Percentiles rank a stretch among this genome's conserved stretches.
These are phyloP conservation scores for Suillus occidentalis DNA, from an alignment of 768 basidiomycete genomes.

Conservation along the genomic window DNA sequence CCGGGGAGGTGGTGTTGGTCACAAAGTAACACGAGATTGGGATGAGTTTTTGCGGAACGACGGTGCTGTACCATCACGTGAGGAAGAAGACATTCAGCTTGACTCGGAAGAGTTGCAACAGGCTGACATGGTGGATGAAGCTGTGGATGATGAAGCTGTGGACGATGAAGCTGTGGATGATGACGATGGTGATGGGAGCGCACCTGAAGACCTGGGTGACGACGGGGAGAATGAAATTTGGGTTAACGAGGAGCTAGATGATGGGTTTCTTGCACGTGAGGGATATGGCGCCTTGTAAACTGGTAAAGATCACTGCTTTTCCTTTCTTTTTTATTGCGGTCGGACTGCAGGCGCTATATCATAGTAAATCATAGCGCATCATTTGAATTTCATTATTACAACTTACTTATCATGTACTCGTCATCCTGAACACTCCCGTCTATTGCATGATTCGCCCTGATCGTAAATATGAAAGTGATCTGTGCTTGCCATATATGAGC, in stretches of 20 bases:
- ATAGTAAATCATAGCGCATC: not conserved
- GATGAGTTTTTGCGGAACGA: slow-evolving; percentile 10
- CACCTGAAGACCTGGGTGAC: not conserved
- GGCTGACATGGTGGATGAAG: not conserved
- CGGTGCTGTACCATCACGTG: slow-evolving; percentile 19
- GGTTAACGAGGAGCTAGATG: not conserved
- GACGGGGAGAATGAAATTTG: not conserved
- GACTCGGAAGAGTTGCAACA: not conserved
- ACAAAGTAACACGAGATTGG: slow-evolving; percentile 16
- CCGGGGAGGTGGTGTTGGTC: slow-evolving; percentile 32
- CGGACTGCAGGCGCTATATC: not conserved
- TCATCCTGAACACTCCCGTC: not conserved
- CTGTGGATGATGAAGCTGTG: not conserved
- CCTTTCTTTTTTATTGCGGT: no score
- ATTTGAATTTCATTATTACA: not conserved
- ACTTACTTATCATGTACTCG: not conserved
- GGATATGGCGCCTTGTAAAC: not conserved
- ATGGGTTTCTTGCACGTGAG: not conserved
- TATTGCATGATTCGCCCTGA: not conserved
- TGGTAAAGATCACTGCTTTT: not conserved
- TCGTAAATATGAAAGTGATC: not conserved
- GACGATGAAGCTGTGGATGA: not conserved
- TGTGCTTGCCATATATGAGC: not conserved
- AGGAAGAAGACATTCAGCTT: slow-evolving; percentile 2
- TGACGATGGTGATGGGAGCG: not conserved